Base-by-base conservation (phyloP, 1,284 basidiomycete species). In the Cutaneotrichosporon sp. region DNA sequence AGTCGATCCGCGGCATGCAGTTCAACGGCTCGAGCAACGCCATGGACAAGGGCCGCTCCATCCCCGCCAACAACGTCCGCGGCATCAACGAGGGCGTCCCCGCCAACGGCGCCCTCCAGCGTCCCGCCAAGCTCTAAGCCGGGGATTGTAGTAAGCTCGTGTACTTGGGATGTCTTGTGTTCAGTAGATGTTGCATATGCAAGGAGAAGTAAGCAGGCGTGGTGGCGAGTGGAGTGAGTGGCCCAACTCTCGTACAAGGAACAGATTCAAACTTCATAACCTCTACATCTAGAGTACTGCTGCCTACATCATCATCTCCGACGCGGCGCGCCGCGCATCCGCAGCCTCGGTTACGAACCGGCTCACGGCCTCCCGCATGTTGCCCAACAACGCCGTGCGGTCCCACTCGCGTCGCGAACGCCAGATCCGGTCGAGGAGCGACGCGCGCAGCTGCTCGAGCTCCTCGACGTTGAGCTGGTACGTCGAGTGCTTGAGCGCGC, bases 381-480 rank as follows among this genome's bases (percentile, higher is more conserved):
- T 85, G 24, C 73, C 72, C 2, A 95, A 73, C 54, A 95, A 81
- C 4, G 69, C 73, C 63, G 86, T 84, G 51, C 95, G 84, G 72
- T 97, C 84, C 95, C 97, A 99, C 20, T 90, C 87, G 20, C 81
- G 79, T 18, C 94, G 83, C 66, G 87, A 86, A 20, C 86, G 82
- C 93, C 95, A 98, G 20, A 98, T 84, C 34, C 83, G 82, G 55
- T 88, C 87, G 49, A 94, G 86, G 67, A 87, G 89, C 1, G 86
- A 87, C 5, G 95, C 94, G 4, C 97, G 87, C 7, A 98, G 83
- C 75, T 97, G 93, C 73, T 98, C 95, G 3, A 99, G 85, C 75
- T 97, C 88, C 72, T 99, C 95, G 50, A 98, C 84, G 25, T 82
- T 90, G 47, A 94, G 80, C 1, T 72, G 70, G 1, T 68, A 76